These are phyloP conservation scores for Scalesia atractyloides DNA, from an alignment of 129 eudicot genomes.

Conservation along the genomic window DNA sequence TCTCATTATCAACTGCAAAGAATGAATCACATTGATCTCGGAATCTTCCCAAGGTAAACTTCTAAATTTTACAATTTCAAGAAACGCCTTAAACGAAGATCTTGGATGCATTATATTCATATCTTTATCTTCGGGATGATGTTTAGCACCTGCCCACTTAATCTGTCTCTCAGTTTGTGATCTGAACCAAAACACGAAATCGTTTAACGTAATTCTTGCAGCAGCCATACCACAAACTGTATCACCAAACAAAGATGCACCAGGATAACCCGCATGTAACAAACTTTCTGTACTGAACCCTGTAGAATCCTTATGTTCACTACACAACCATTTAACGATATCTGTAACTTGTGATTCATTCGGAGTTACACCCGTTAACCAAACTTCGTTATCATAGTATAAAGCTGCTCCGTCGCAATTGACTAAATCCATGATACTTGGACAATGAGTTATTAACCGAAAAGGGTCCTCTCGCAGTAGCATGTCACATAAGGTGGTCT, in stretches of 20 bases:
- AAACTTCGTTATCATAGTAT: conserved; percentile 40
- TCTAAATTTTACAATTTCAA: conserved; percentile 57
- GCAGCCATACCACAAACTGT: conserved; percentile 77
- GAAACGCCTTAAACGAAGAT: conserved; percentile 65
- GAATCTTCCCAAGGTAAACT: conserved; percentile 66
- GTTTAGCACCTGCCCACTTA: conserved; percentile 78
- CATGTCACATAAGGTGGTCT: conserved; percentile 72
- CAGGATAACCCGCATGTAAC: conserved; percentile 56
- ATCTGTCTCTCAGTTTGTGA: conserved; percentile 58
- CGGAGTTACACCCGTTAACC: conserved; percentile 63
- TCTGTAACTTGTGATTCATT: conserved; percentile 52
- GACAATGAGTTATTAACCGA: conserved; percentile 58
- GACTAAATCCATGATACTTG: conserved; percentile 69
- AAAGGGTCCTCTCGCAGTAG: conserved; percentile 61
- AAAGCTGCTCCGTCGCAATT: conserved; percentile 80
- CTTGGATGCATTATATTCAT: conserved; percentile 62
- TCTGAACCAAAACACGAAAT: conserved; percentile 75
- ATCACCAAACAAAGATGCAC: conserved; percentile 61
- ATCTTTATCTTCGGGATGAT: conserved; percentile 61
- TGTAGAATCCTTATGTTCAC: conserved; percentile 48
- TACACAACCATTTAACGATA: conserved; percentile 56
- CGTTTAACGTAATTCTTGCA: conserved; percentile 45
- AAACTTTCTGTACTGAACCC: conserved; percentile 73
- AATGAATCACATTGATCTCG: conserved; percentile 72
- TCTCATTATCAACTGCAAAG: conserved; percentile 73